Evolutionary conservation across 129 eudicot genomes (phyloP), one percentile per base, ranked within the genome.

Genomic region (Chrysanthemum makinoi): DNA sequence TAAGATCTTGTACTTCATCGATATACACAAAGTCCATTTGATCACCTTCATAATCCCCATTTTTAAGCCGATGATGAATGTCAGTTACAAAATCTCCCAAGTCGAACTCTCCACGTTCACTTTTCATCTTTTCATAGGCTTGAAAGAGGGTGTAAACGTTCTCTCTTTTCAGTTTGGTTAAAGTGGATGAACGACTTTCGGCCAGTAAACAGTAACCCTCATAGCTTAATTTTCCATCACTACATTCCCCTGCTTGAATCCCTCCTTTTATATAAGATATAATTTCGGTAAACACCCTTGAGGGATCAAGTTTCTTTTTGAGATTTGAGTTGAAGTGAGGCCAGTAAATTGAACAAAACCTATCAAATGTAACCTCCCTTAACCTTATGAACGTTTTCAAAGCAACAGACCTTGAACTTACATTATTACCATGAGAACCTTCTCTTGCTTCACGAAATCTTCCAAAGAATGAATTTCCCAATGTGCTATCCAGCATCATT

Each of bases 401-500:
- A 0, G 84, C 78, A 72, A 83, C 72, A 24, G 80, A 82, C 62
- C 78, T 58, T 68, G 71, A 60, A 22, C 76, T 65, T 24, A 53
- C 57, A 44, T 5, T 13, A n/a, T 62, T 69, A 16, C 52, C 60
- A 39, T 39, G 46, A 6, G 46, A 39, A 39, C 15, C 62, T 24
- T 43, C 77, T 62, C 62, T 65, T 6, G 52, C 75, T 9, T 72
- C 80, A 69, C 6, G 63, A 68, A 80, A 84, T 75, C 78, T 84
- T 52, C 65, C 59, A 39, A 85, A 85, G 64, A 72, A 85, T 3
- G 90, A 85, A 6, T 43, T 17, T 4, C 85, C 86, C 17, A 85
- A n/a, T 26, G 84, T 79, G 14, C 83, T 80, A 72, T 85, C 86
- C 26, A 85, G 79, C 90, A 85, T 85, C 79, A 85, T 65, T 6